These are phyloP conservation scores for Syncephalis plumigaleata DNA, from an alignment of 371 early-diverging fungal genomes.

Conservation along the genomic window DNA sequence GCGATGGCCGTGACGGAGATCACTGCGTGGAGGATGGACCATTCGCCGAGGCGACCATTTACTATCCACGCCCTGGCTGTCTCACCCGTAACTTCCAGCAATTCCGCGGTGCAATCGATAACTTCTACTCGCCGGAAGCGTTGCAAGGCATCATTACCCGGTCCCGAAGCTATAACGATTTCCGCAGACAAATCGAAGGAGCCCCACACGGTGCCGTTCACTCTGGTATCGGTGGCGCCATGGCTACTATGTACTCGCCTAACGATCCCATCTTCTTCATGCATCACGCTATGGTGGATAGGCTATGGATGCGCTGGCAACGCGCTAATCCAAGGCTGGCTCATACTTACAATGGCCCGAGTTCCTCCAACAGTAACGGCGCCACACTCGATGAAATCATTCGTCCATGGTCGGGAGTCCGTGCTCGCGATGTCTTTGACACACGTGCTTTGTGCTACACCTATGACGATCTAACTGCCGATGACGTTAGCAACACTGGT, in stretches of 20 bases:
- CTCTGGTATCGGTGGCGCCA: conserved; percentile 23
- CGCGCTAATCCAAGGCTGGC: background rate
- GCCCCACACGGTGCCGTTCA: conserved; percentile 23
- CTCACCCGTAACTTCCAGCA: conserved; percentile 13
- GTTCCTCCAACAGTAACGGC: too few species aligned
- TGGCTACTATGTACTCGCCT: conserved; percentile 15
- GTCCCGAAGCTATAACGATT: conserved; percentile 6
- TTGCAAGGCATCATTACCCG: conserved; percentile 14
- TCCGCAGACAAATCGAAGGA: conserved; percentile 20
- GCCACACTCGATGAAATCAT: too few species aligned
- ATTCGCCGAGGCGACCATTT: conserved; percentile 1
- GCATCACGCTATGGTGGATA: conserved; percentile 30
- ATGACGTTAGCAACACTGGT: too few species aligned
- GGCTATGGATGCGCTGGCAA: conserved; percentile 27
- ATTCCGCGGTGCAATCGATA: conserved; percentile 9
- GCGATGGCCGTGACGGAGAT: conserved; percentile 2
- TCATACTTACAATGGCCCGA: conserved; percentile 1
- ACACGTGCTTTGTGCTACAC: too few species aligned
- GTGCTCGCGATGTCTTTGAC: too few species aligned
- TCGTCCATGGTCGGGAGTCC: too few species aligned
- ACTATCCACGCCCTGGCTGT: conserved; percentile 7
- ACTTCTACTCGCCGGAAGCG: conserved; percentile 19
- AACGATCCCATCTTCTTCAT: conserved; percentile 26
- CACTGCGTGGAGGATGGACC: conserved; percentile 8
- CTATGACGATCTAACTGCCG: too few species aligned